Base-by-base conservation (phyloP, 371 early-diverging fungal genomes). In the Mucor sp. region DNA sequence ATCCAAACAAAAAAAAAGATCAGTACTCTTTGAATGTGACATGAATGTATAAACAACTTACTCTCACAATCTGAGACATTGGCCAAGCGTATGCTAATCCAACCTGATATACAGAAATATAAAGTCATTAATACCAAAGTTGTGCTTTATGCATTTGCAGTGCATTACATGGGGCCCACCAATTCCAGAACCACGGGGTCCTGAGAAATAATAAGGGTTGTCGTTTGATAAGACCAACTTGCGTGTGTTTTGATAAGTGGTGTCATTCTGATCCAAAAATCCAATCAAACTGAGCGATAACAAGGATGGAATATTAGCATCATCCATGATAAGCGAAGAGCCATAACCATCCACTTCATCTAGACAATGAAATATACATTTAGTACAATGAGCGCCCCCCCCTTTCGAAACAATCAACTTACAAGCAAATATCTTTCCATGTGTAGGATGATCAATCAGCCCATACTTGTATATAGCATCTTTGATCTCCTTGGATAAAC, bases 341-440 rank as follows among this genome's bases (percentile, higher is more conserved):
- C 91, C 90, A 65, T 85, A 90, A 2, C 91, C 90, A 62, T 91
- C 90, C 21, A 88, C 85, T 64, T 91, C 91, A 44, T 74, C 80
- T 33, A 74, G 12, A 61, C 6, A 44, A 44, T 3, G 6, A 44
- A 44, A 19, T 27, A 59, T 25, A 39, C 27, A 37, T 21, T n/a
- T 19, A 27, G 7, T 12, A 21, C 19, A 27, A 21, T 27, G 44
- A 44, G 0, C 15, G n/a, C n/a, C n/a, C n/a, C n/a, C 30, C 30
- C 44, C 44, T 14, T 14, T 37, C 12, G 30, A 14, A 14, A n/a
- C 19, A 33, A 35, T 65, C 27, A 37, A 1, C 68, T 73, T 76
- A 82, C 82, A 82, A 53, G 81, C 84, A 74, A 83, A 79, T 8
- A 77, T 61, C 37, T 81, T 71, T n/a, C 75, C 81, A 25, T 73